phyloP scores from a whole-genome alignment of 306 rosid species.

The Prunus kanzakura region DNA sequence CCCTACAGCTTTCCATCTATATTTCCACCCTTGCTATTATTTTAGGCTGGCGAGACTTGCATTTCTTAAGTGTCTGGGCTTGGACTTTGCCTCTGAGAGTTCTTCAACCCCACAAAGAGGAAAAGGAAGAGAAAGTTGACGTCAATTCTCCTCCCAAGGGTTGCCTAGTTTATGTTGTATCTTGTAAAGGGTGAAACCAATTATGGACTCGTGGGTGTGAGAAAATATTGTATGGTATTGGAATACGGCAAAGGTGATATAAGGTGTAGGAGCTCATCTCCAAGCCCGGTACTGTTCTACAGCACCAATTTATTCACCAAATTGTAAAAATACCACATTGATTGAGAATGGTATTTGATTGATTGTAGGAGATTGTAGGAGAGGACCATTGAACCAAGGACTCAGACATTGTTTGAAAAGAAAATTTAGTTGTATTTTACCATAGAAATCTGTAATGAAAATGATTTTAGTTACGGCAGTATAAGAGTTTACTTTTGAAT shows the following conservation, averaged over 20 bases:
- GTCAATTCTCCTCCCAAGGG: neutral
- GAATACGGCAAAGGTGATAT: neutral
- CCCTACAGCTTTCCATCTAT: conserved; percentile 22
- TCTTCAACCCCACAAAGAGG: conserved; percentile 38
- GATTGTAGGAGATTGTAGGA: too few species aligned
- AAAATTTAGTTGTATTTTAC: too few species aligned
- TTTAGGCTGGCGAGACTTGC: conserved; percentile 64
- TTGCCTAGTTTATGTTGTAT: neutral
- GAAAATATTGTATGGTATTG: neutral
- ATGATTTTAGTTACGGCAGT: too few species aligned
- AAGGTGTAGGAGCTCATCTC: neutral
- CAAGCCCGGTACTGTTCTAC: too few species aligned
- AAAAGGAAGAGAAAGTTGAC: conserved; percentile 41
- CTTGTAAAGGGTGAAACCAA: neutral
- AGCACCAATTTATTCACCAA: neutral
- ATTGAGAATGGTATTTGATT: too few species aligned
- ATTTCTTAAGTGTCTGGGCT: conserved; percentile 80
- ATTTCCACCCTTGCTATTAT: conserved; percentile 62
- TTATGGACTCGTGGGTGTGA: neutral
- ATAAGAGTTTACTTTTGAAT: too few species aligned
- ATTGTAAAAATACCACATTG: neutral
- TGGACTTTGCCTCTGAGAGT: conserved; percentile 48
- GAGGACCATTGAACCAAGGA: neutral
- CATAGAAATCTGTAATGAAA: too few species aligned
- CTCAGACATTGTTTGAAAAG: neutral